Base-by-base conservation (phyloP, 495 filamentous ascomycete species). In the Xanthoparmelia taractica region DNA sequence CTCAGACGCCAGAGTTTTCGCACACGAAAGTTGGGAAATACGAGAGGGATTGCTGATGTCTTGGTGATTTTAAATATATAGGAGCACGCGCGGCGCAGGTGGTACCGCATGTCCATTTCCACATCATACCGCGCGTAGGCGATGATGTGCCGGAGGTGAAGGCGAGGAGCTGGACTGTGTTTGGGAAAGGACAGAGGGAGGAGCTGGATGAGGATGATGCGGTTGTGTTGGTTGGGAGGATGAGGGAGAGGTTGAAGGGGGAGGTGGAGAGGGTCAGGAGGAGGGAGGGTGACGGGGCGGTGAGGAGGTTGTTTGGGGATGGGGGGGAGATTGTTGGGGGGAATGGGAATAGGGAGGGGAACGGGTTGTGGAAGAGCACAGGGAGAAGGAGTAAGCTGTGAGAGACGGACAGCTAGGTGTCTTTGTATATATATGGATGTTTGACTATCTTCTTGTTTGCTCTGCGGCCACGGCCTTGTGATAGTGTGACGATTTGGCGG, bases 71-170 rank as follows among this genome's bases (percentile, higher is more conserved):
- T 4, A 43, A 3, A 27, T 25, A 29, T 58, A 50, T 61, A 87
- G 85, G 92, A 4, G 84, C 82, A 0, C 79, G 88, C 31, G 93
- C 93, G 15, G 92, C 91, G 10, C 93, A 97, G 75, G 89, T 92
- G 29, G 91, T 97, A 3, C 85, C 86, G 27, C 92, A 96, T 74
- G 86, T 93, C 8, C 92, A 97, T 73, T 96, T 92, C 74, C 93
- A 97, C 67, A 80, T 97, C 33, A 93, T 97, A 52, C 92, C 92
- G 4, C 75, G 92, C 33, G 84, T 68, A 17, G 64, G 65, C 58
- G 69, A 66, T 36, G 63, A 66, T 36, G 63, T 63, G 54, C 67
- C 67, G 27, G 77, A 75, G 67, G 76, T 73, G 73, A 81, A 77
- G 74, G 77, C 67, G 65, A 86, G 84, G 73, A 89, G 88, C 58